These are phyloP conservation scores for Passiflora organensis DNA, from an alignment of 345 rosid species.

Conservation along the genomic window DNA sequence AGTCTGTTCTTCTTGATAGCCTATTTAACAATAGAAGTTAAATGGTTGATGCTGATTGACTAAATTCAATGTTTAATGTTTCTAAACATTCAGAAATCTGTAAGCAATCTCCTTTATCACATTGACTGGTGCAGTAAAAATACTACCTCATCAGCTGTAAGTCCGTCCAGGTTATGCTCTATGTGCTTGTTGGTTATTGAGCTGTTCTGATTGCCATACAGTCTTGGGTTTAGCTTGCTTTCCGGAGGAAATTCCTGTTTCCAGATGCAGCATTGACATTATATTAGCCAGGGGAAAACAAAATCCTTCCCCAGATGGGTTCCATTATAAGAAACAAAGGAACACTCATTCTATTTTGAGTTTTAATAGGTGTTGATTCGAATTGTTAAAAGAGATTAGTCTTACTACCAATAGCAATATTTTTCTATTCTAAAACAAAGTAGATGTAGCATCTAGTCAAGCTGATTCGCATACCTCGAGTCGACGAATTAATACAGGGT, in stretches of 20 bases:
- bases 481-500: slow-evolving; percentile 31
- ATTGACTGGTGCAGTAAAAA: background rate
- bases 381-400: too few relatives aligned
- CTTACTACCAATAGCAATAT: too few relatives aligned
- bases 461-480: slow-evolving; percentile 19
- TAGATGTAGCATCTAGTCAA: too few relatives aligned
- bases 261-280: too few relatives aligned
- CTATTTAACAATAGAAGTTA: slow-evolving; percentile 19
- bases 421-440: too few relatives aligned
- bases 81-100: too few relatives aligned
- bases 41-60: background rate
- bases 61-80: background rate
- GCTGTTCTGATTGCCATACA: slow-evolving; percentile 29
- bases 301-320: too few relatives aligned
- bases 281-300: too few relatives aligned
- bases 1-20: slow-evolving; percentile 51
- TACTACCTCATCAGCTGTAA: slow-evolving; percentile 17
- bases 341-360: too few relatives aligned
- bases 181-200: slow-evolving; percentile 24
- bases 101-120: background rate
- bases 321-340: too few relatives aligned
- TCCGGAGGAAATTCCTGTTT: slow-evolving; percentile 29
- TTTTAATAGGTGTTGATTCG: too few relatives aligned
- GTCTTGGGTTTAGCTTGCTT: slow-evolving; percentile 18
- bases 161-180: slow-evolving; percentile 17